Base-by-base conservation (phyloP, 768 basidiomycete genomes). In the Lactarius hengduanensis region DNA sequence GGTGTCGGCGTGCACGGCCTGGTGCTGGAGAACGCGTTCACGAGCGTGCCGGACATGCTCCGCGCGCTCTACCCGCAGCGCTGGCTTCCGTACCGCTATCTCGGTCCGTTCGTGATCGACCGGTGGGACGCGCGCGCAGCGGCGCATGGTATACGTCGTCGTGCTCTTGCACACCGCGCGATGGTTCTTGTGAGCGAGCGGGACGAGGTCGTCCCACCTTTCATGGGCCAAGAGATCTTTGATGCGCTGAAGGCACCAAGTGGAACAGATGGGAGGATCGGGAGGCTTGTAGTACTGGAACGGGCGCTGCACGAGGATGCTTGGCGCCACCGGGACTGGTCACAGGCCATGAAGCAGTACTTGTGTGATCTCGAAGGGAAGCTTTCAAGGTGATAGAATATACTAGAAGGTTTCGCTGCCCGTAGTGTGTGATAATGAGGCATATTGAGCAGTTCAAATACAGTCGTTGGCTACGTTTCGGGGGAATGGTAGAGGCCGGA, bases 1-100 rank as follows among this genome's bases (percentile, higher is more conserved):
- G 34, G 34, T 4, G 6, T 32, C 18, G 63, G 67, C 13, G 73
- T 80, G 26, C 65, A 69, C 20, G 83, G 81, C 2, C 61, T 83
- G 13, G 74, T 84, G 9, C 73, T 84, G 5, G 83, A 85, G 73
- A 85, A 85, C 70, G 78, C 83, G 0, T 80, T 85, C 62, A 73
- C 80, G 1, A 81, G 79, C 18, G 77, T 83, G 22, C 78, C 80
- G 0, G 76, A 67, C 8, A 84, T 85, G 83, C 76, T 84, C 16
- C 69, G 73, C 26, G 78, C 80, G 10, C 72, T 85, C 8, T 84
- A 85, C 65, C 80, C 82, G 0, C 77, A 80, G 50, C 73, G 71
- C 22, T 83, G 80, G 81, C 66, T 84, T 7, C 83, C 83, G 0
- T 84, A 85, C 68, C 81, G 77, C 40, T 79, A 81, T 65, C 76